Base-by-base conservation (phyloP, 75 land plant species). In the Picea glauca region DNA sequence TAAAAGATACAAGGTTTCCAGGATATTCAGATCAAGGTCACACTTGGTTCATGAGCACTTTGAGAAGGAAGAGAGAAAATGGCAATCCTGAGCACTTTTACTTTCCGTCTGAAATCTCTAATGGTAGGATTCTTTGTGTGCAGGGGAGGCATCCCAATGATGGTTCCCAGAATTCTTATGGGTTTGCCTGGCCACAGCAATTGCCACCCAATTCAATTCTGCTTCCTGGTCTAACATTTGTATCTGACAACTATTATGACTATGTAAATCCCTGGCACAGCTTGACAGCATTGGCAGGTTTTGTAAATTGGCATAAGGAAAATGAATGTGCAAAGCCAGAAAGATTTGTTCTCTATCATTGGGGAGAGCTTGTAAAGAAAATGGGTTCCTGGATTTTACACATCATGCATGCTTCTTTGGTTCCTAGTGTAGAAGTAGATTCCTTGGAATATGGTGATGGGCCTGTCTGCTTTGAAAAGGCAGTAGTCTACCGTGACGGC, bases 41-140 rank as follows among this genome's bases (percentile, higher is more conserved):
- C 77, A 92, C 88, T 14, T 94, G 95, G 98, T 94, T 94, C 90
- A 89, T 92, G 91, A 89, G 93, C 78, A 85, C 88, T 43, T 43
- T 70, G 74, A 35, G 18, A 3, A 8, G 8, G 32, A 35, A 43
- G 3, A 43, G 1, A 1, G 50, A 70, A 70, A 31, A 72, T 33
- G 87, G 85, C n/a, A 79, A 87, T 72, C 85, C 84, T 59, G 87
- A 80, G 62, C 35, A 62, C 58, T 80, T 85, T 31, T 60, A 82
- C 62, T 86, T 89, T 79, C 94, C 99, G 0, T 83, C 88, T 13
- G 62, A 64, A 21, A 79, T 81, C 0, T 84, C 88, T 3, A 32
- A 84, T 3, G 85, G 85, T 26, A 72, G 93, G 50, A 68, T 96
- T 4, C 82, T 96, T 12, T 96, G 99, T 81, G 60, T 96, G 23